Percentiles rank a stretch among this genome's conserved stretches.
These are phyloP conservation scores for Porogramme epimiltina DNA, from an alignment of 1,284 basidiomycete genomes.

Conservation along the genomic window DNA sequence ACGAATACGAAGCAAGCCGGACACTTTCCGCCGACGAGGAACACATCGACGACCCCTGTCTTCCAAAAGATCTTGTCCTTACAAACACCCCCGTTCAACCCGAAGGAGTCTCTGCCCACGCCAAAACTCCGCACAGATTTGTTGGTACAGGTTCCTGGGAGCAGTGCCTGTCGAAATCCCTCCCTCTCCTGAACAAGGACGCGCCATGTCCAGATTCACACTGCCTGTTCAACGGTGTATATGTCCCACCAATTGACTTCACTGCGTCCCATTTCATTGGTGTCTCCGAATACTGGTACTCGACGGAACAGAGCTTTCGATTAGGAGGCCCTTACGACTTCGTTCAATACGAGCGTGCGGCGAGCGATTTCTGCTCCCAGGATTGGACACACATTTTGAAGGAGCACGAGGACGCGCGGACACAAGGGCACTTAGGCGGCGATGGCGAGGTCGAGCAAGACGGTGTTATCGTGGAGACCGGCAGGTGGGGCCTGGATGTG, in stretches of 20 bases:
- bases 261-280: slow-evolving; percentile 93
- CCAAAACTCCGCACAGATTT: slow-evolving; percentile 58
- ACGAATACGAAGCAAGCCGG: slow-evolving; percentile 49
- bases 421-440: slow-evolving; percentile 51
- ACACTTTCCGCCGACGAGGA: slow-evolving; percentile 33
- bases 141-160: slow-evolving; percentile 93
- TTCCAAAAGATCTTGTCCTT: slow-evolving; percentile 76
- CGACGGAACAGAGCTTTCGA: slow-evolving; percentile 94
- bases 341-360: slow-evolving; percentile 93
- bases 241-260: slow-evolving; percentile 92
- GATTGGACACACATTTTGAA: slow-evolving; percentile 79
- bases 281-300: slow-evolving; percentile 99
- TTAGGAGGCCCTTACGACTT: slow-evolving; percentile 96
- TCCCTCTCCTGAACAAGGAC: slow-evolving; percentile 84
- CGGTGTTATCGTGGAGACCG: slow-evolving; percentile 62
- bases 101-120: slow-evolving; percentile 42
- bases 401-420: slow-evolving; percentile 62
- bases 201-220: slow-evolving; percentile 83
- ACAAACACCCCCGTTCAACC: slow-evolving; percentile 51
- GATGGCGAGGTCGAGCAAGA: slow-evolving; percentile 58
- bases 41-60: slow-evolving; percentile 83
- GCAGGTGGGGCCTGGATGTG: slow-evolving; percentile 72
- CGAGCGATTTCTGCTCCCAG: slow-evolving; percentile 81
- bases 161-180: slow-evolving; percentile 75
- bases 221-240: slow-evolving; percentile 97